Evolutionary conservation across 2,329 filamentous ascomycete species (phyloP).

Genomic region (Cercospora zeae-maydis): DNA sequence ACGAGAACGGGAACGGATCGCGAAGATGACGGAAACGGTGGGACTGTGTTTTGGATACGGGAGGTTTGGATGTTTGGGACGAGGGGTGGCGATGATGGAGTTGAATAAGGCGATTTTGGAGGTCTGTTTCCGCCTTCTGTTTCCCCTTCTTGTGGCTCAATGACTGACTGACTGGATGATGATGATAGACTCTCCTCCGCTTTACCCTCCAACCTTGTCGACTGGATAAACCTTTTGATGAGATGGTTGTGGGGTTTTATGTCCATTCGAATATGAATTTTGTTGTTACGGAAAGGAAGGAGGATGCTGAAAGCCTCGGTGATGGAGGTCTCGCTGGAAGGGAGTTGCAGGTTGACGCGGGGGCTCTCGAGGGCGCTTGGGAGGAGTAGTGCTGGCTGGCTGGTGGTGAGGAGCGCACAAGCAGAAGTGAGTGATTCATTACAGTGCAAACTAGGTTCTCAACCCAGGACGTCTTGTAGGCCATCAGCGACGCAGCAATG

Average conservation of each 20-base stretch:
- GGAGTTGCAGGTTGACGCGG: constrained; percentile 14
- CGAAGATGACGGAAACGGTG: constrained; percentile 38
- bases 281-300: constrained; percentile 33
- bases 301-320: neutral
- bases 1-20: constrained; percentile 30
- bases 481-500: no score
- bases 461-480: no score
- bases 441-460: no score
- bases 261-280: constrained; percentile 40
- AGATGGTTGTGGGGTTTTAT: constrained; percentile 39
- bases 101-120: constrained; percentile 40
- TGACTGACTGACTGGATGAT: neutral
- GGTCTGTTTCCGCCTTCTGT: constrained; percentile 24
- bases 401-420: no score
- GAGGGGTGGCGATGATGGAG: constrained; percentile 40
- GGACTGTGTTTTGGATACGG: constrained; percentile 38
- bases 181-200: constrained; percentile 34
- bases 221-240: constrained; percentile 38
- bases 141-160: no score
- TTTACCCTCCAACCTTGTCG: constrained; percentile 40
- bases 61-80: constrained; percentile 38
- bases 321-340: neutral
- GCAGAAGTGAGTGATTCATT: no score
- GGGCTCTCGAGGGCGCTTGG: constrained; percentile 21
- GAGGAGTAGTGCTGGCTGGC: constrained; percentile 2